phyloP scores from a whole-genome alignment of 2,329 filamentous ascomycete species.

The Ambrosiella cleistominuta region DNA sequence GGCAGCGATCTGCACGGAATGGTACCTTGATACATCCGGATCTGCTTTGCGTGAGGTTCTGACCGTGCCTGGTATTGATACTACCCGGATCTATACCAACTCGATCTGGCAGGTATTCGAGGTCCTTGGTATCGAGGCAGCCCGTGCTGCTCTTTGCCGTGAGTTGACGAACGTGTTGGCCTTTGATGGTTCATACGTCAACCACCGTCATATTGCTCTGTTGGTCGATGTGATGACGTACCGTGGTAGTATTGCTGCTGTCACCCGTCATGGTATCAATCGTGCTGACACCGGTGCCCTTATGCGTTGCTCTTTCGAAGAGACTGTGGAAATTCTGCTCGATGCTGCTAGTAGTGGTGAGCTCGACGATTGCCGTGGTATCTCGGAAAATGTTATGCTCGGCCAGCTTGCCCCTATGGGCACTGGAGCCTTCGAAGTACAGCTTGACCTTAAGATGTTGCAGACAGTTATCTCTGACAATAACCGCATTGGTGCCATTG shows the following conservation, averaged over 20 bases:
- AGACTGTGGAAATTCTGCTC: conserved; percentile 94
- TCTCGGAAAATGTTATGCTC: conserved; percentile 97
- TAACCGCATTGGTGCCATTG: conserved; percentile 66
- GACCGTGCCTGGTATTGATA: conserved; percentile 72
- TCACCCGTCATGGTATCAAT: conserved; percentile 97
- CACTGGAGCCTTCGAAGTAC: conserved; percentile 87
- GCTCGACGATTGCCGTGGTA: conserved; percentile 91
- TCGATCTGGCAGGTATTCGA: conserved; percentile 89
- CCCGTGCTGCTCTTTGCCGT: conserved; percentile 66
- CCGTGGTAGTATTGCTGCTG: conserved; percentile 80
- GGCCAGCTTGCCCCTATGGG: conserved; percentile 94
- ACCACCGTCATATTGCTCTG: conserved; percentile 89
- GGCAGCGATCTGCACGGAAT: conserved; percentile 65
- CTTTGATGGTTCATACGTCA: conserved; percentile 98
- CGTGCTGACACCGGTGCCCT: conserved; percentile 91
- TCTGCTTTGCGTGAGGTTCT: conserved; percentile 73
- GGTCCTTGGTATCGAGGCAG: conserved; percentile 91
- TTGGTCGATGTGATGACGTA: conserved; percentile 97
- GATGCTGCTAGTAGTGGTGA: conserved; percentile 91
- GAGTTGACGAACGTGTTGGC: conserved; percentile 87
- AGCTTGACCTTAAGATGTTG: conserved; percentile 87
- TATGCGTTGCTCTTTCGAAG: conserved; percentile 99
- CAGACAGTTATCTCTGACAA: conserved; percentile 91
- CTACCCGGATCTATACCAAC: conserved; percentile 77
- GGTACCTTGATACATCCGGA: conserved; percentile 90